Evolutionary conservation across 2,329 filamentous ascomycete species (phyloP), one percentile per base, ranked within the genome.

Genomic region (Cercospora sojina): DNA sequence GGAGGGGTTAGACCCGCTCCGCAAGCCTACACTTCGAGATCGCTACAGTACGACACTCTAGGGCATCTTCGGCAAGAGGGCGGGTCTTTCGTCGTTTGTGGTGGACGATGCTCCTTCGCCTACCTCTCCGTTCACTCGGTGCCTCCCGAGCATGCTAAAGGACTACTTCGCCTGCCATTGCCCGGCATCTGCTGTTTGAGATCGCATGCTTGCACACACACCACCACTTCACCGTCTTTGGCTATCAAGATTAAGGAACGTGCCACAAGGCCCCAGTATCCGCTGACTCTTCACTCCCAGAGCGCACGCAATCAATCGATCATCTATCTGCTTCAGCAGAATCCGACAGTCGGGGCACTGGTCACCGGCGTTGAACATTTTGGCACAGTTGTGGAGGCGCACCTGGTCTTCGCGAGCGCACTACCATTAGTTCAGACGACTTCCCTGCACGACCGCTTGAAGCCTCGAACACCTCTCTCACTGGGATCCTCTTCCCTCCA

Each of bases 191-290:
- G 68, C 63, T 67, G 67, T 69, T 61, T 70, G 59, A 64, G 61
- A 53, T 67, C 53, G 60, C 65, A 67, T 67, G 66, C 66, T 69
- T 70, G 69, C 68, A 70, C 67, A 62, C 68, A 68, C 43, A 23
- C 43, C 43, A 49, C 59, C 64, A 59, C 59, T 67, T 69, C 69
- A 67, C 69, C 69, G 65, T 68, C 61, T 68, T 65, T 70, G 68
- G 70, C 65, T 67, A 65, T 71, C 73, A 70, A 71, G 70, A 71
- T 71, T 69, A 72, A 71, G 72, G 70, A 68, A 69, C 69, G 71
- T 70, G 64, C 72, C 70, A 72, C 68, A 67, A 70, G 59, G 55
- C 67, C 61, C 53, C 60, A 55, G 58, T 59, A 65, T 64, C 68
- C 72, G 68, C 69, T 51, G 61, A 51, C 56, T 65, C 57, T 65